phyloP scores from a whole-genome alignment of 805 yeast species.

The Wickerhamiella sergipiensis region DNA sequence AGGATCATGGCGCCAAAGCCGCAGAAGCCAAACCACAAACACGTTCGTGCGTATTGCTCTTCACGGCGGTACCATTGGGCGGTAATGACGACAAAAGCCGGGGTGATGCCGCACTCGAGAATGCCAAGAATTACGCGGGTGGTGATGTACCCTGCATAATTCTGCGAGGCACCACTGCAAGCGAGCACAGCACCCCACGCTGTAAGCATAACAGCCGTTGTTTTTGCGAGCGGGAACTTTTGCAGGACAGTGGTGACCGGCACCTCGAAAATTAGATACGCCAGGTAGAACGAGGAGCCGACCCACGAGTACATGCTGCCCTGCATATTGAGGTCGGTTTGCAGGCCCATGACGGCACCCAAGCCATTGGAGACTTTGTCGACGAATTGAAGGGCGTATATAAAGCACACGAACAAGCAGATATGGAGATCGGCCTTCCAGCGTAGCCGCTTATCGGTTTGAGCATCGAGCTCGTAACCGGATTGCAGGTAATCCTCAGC shows the following conservation, averaged over 20 bases:
- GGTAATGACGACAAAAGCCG: slow-evolving; percentile 42
- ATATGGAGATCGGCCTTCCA: slow-evolving; percentile 40
- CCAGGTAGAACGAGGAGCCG: slow-evolving; percentile 51
- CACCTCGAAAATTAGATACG: slow-evolving; percentile 44
- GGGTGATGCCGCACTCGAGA: slow-evolving; percentile 33
- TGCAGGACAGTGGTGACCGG: slow-evolving; percentile 37
- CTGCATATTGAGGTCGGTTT: slow-evolving; percentile 32
- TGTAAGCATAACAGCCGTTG: slow-evolving; percentile 35
- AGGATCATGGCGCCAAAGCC: slow-evolving; percentile 20
- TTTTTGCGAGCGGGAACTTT: slow-evolving; percentile 41
- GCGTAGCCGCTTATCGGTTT: slow-evolving; percentile 22
- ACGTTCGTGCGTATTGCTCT: slow-evolving; percentile 39
- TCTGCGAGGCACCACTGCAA: slow-evolving; percentile 37
- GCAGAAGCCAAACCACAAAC: slow-evolving; percentile 23
- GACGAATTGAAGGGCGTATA: slow-evolving; percentile 45
- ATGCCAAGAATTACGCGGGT: slow-evolving; percentile 39
- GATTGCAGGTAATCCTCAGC: not conserved
- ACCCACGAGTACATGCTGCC: slow-evolving; percentile 34
- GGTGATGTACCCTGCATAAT: slow-evolving; percentile 33
- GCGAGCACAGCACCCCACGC: slow-evolving; percentile 46
- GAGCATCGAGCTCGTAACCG: not conserved
- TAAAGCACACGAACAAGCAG: slow-evolving; percentile 36
- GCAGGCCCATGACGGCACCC: slow-evolving; percentile 41
- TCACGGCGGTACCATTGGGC: slow-evolving; percentile 44
- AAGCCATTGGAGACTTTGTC: slow-evolving; percentile 42